Evolutionary conservation across 805 yeast species (phyloP), one percentile per base, ranked within the genome.

Genomic region (Monosporozyma siamensis): DNA sequence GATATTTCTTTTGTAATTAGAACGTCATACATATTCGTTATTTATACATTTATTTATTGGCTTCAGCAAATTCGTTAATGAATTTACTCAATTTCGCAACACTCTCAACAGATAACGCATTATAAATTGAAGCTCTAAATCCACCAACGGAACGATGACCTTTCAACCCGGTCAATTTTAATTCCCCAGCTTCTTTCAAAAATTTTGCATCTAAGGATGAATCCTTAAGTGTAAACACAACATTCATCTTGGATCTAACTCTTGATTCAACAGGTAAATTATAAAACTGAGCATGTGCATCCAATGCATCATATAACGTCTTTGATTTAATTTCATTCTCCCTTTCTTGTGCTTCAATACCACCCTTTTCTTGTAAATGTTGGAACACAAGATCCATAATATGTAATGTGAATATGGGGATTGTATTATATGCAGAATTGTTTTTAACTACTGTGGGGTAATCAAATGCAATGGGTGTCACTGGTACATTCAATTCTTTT

Each of bases 61-160:
- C 61, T 39, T 71, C 54, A 27, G 79, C 92, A 66, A 82, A 87
- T 38, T 74, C 70, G 17, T 69, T 64, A 35, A 84, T 64, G 52
- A 74, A 86, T 17, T 69, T 65, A 29, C 71, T 78, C 50, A 87
- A 68, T 44, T 67, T 53, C 47, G 76, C 66, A 23, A 78, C 80
- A 53, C 85, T 76, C 18, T 72, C 70, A 38, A 76, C 66, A 4
- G 78, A 62, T 41, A 92, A 83, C 12, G 97, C 96, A 57, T 92
- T 90, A 64, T 90, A 89, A 42, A 88, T 68, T 11, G 97, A 88
- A 12, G 94, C 89, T 64, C 98, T 80, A 65, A 92, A 82, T 24
- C 98, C 98, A 40, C 97, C 97, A 35, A 90, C 97, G 4, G 95
- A 86, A 62, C 97, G 77, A 65, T 90, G 97, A 34, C 98, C 97